Percentiles rank a stretch among this genome's conserved stretches.
Conservation (phyloP, 139 green algal genomes). For the Bryopsis sp. region DNA sequence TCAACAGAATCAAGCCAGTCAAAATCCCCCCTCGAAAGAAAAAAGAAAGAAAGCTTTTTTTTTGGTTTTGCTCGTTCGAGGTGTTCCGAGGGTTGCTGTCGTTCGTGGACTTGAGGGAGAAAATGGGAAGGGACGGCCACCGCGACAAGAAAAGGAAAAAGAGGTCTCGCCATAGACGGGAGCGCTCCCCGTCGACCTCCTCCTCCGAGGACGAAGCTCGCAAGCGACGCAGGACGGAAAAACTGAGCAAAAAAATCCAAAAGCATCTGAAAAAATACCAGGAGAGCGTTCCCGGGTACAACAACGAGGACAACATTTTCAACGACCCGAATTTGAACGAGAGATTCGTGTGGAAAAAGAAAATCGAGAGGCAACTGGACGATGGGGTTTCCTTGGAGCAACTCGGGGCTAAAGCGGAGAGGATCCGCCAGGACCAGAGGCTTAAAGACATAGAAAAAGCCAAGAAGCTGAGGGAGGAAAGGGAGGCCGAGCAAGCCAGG, state of each 20-base stretch:
- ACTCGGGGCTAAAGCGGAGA: constrained; percentile 45
- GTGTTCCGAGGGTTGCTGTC: no score
- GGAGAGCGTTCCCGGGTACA: constrained; percentile 42
- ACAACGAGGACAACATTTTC: constrained; percentile 67
- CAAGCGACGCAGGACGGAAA: no score
- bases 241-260: constrained; percentile 39
- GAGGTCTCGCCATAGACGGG: no score
- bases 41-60: no score
- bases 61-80: no score
- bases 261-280: constrained; percentile 49
- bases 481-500: constrained; percentile 11
- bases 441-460: constrained; percentile 15
- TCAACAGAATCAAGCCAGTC: no score
- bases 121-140: no score
- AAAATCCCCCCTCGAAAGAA: no score
- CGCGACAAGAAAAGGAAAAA: no score
- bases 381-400: constrained; percentile 44
- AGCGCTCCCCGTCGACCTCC: no score
- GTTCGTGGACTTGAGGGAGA: no score
- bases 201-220: no score
- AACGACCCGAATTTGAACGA: constrained; percentile 55
- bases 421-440: background rate
- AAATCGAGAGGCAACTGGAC: constrained; percentile 67
- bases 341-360: constrained; percentile 81
- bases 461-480: background rate